These are phyloP conservation scores for Theileria orientalis DNA, from an alignment of 169 alveolate genomes.

Conservation along the genomic window DNA sequence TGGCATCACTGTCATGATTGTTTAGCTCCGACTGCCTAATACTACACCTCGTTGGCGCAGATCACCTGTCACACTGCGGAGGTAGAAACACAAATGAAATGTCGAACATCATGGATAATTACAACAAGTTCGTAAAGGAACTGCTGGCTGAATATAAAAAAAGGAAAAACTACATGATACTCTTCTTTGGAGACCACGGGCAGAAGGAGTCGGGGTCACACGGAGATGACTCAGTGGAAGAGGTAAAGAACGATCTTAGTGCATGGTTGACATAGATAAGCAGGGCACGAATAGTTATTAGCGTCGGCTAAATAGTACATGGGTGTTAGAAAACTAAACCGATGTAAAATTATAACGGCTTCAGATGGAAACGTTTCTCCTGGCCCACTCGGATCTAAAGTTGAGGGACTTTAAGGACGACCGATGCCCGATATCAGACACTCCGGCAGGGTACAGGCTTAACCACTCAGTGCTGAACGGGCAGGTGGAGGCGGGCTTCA, in stretches of 20 bases:
- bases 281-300: background rate
- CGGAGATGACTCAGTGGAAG: conserved; percentile 65
- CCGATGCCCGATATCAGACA: conserved; percentile 19
- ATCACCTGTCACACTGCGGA: conserved; percentile 71
- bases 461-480: conserved; percentile 54
- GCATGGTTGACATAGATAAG: too few species aligned
- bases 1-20: too few species aligned
- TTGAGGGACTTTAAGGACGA: background rate
- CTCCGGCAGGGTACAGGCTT: conserved; percentile 39
- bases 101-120: conserved; percentile 53
- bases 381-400: conserved; percentile 24
- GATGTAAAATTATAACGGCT: background rate
- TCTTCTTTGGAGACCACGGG: conserved; percentile 73
- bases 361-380: conserved; percentile 44
- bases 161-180: conserved; percentile 41
- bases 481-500: conserved; percentile 8
- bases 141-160: conserved; percentile 8
- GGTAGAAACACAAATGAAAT: conserved; percentile 47
- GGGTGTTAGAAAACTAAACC: too few species aligned
- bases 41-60: conserved; percentile 68
- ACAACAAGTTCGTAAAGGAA: conserved; percentile 60
- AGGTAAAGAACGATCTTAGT: conserved; percentile 4
- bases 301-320: too few species aligned
- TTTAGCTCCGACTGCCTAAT: conserved; percentile 46
- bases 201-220: conserved; percentile 70